Base-by-base conservation (phyloP, 192 early-diverging fungal species). In the Entomortierella lignicola region DNA sequence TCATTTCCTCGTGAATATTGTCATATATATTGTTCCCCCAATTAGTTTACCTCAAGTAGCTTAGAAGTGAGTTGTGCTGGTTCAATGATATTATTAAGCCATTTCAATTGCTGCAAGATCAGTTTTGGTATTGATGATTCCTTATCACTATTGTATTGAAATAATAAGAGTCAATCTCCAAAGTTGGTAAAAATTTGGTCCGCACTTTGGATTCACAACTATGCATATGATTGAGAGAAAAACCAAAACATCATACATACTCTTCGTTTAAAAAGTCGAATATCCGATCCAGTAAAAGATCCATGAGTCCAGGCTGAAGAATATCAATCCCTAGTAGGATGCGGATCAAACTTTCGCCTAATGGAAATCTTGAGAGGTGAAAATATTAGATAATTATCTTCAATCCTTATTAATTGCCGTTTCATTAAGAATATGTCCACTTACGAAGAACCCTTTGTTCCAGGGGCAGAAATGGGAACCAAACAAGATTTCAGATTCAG, bases 41-140 rank as follows among this genome's bases (percentile, higher is more conserved):
- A n/a, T n/a, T n/a, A n/a, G n/a, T 29, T 1, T 77, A 87, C 88
- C 73, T 94, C 93, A 25, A 92, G 48, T 7, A 94, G 75, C 63
- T 89, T 92, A 20, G 86, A 75, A 7, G 89, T 82, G 51, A 94
- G 79, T 25, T 67, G 61, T 3, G 77, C 73, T 1, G 93, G 89
- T 42, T 92, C 84, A 0, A 89, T 84, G 27, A 93, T 84, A 51
- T 93, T 88, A 74, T 92, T 91, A 37, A 94, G 77, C 91, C 91
- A 93, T 63, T 90, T 84, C 55, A 94, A 58, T 67, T 94, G 93
- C 20, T 92, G 90, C 26, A 94, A 57, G 27, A 94, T 86, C 44
- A 90, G 71, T 20, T 88, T 84, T 21, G 88, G 85, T 8, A 83
- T 79, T 12, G 72, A 82, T 6, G 86, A 84, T 30, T 83, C 85